Conservation (phyloP, 116 monocot genomes). For the Trichopus zeylanicus region DNA sequence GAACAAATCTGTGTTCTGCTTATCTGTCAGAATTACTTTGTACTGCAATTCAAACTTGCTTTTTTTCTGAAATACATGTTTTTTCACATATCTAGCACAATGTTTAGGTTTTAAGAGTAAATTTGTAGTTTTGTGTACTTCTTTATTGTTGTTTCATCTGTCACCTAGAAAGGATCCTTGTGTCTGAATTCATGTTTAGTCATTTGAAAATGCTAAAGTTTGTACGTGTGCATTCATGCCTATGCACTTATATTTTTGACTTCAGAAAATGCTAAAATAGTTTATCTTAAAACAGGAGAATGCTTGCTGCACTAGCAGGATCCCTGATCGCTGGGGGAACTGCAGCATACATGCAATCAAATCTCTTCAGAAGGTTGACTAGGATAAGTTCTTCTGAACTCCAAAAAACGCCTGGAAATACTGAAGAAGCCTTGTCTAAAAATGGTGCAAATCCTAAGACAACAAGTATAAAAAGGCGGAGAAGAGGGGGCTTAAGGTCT, state of each 20-base stretch:
- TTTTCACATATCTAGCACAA: not conserved
- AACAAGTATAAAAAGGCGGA: constrained; percentile 21
- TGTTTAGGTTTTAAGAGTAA: too few relatives aligned
- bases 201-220: too few relatives aligned
- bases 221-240: not conserved
- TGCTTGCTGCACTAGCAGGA: constrained; percentile 54
- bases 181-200: not conserved
- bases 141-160: not conserved
- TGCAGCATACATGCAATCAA: constrained; percentile 53
- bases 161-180: not conserved
- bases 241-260: not conserved
- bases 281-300: constrained; percentile 38
- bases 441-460: constrained; percentile 36
- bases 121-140: not conserved
- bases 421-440: constrained; percentile 15
- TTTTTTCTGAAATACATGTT: too few relatives aligned
- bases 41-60: not conserved
- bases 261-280: not conserved
- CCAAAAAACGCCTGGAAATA: constrained; percentile 3
- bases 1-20: too few relatives aligned
- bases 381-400: constrained; percentile 11
- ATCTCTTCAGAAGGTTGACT: constrained; percentile 9
- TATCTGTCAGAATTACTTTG: not conserved
- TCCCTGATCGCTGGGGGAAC: constrained; percentile 70
- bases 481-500: constrained; percentile 51